phyloP scores from a whole-genome alignment of 768 basidiomycete genomes.

The Trametes elegans region DNA sequence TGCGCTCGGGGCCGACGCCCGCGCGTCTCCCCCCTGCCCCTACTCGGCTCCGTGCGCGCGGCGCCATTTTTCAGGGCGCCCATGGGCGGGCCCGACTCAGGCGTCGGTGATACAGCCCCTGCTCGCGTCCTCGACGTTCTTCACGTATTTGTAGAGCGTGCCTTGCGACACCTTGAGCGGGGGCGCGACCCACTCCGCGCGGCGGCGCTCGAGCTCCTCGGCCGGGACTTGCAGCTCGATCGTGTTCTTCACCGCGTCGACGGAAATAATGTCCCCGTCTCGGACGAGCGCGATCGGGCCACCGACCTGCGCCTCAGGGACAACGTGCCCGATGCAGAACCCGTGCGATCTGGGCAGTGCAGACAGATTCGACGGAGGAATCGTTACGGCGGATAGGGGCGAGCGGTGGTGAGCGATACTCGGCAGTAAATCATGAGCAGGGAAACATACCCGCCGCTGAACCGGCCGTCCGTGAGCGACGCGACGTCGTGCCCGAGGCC shows the following conservation, averaged over 20 bases:
- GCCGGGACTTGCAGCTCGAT: conserved; percentile 75
- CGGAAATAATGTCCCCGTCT: conserved; percentile 84
- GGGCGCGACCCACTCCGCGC: conserved; percentile 75
- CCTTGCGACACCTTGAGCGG: conserved; percentile 82
- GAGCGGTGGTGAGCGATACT: background rate
- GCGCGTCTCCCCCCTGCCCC: background rate
- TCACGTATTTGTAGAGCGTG: conserved; percentile 86
- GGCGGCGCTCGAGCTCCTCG: conserved; percentile 75
- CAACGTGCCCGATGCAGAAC: conserved; percentile 96
- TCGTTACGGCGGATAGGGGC: background rate
- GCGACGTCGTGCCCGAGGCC: conserved; percentile 95
- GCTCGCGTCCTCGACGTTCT: conserved; percentile 86
- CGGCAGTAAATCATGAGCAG: too few species aligned
- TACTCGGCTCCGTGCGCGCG: background rate
- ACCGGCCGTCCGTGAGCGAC: conserved; percentile 95
- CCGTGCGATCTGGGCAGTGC: conserved; percentile 74
- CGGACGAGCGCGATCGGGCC: conserved; percentile 89
- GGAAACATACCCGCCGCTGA: conserved; percentile 86
- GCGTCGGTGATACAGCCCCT: conserved; percentile 91
- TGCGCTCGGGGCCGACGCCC: conserved; percentile 4
- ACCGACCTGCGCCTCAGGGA: conserved; percentile 92
- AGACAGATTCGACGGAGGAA: background rate
- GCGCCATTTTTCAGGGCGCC: background rate
- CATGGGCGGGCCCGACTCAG: conserved; percentile 34
- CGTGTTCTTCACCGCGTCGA: conserved; percentile 86